These are phyloP conservation scores for Mucor mucedo DNA, from an alignment of 371 early-diverging fungal genomes.

Conservation along the genomic window DNA sequence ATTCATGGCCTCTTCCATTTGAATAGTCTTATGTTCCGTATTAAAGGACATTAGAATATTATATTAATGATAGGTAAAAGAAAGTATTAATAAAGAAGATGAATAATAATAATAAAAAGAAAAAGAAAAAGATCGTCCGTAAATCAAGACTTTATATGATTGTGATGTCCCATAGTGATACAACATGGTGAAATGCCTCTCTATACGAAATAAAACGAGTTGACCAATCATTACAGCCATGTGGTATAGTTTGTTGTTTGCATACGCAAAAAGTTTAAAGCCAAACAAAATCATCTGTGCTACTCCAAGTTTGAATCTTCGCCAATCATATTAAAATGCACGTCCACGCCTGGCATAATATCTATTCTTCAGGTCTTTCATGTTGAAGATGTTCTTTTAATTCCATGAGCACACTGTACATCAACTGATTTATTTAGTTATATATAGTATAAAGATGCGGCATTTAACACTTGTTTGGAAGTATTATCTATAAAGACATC, in stretches of 20 bases:
- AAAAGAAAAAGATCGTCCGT: neutral
- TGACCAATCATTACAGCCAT: conserved; percentile 26
- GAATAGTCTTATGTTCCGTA: conserved; percentile 25
- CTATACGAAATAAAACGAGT: neutral
- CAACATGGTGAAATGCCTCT: neutral
- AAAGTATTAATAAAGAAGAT: neutral
- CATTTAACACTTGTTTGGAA: neutral
- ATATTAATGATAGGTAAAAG: conserved; percentile 7
- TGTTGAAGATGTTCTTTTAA: neutral
- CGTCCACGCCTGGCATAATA: conserved; percentile 8
- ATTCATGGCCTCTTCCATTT: conserved; percentile 21
- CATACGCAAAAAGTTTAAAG: neutral
- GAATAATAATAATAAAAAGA: neutral
- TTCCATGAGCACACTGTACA: conserved; percentile 1
- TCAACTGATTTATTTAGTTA: conserved; percentile 6
- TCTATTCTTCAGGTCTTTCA: neutral
- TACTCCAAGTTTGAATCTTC: neutral
- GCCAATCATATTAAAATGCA: conserved; percentile 1
- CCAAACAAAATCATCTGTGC: conserved; percentile 1
- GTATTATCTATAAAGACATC: neutral
- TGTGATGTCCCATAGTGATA: neutral
- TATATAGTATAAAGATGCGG: no score
- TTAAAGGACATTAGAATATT: conserved; percentile 25
- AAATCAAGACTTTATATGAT: conserved; percentile 2
- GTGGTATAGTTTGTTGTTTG: conserved; percentile 19